These are phyloP conservation scores for Sporothrix pallida DNA, from an alignment of 2,329 filamentous ascomycete genomes.

Conservation along the genomic window DNA sequence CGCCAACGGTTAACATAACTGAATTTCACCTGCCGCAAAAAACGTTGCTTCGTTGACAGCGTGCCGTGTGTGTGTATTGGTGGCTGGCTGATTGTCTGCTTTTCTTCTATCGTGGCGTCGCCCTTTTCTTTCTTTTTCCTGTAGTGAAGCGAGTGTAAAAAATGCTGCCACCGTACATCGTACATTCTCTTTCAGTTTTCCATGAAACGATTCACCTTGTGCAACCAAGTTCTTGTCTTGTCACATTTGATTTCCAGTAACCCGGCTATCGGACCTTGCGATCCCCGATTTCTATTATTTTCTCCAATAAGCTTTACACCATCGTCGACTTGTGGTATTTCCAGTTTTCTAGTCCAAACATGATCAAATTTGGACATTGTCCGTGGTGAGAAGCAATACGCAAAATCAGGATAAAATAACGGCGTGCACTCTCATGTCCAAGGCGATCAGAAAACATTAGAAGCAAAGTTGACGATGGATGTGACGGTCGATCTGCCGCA, in stretches of 20 bases:
- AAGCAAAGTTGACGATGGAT: neutral
- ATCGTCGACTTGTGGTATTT: neutral
- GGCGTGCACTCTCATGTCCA: too few species aligned
- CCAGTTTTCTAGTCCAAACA: neutral
- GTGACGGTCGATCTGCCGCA: constrained; percentile 14
- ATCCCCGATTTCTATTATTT: neutral
- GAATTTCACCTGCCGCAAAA: neutral
- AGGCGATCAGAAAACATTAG: neutral
- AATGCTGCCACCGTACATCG: neutral
- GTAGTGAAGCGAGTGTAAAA: neutral
- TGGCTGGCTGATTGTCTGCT: constrained; percentile 9
- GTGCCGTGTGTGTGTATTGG: neutral
- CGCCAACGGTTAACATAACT: neutral
- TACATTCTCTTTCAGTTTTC: neutral
- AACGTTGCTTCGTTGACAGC: neutral
- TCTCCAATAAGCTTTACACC: neutral
- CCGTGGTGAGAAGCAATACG: too few species aligned
- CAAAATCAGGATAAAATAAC: too few species aligned
- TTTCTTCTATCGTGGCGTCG: neutral
- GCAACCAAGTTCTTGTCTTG: neutral
- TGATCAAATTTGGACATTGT: too few species aligned
- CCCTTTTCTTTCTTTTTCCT: constrained; percentile 7
- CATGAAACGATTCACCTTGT: too few species aligned
- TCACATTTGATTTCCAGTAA: neutral
- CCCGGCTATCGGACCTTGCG: neutral